phyloP scores from a whole-genome alignment of 2,329 filamentous ascomycete genomes.

The Hypocrella siamensis region DNA sequence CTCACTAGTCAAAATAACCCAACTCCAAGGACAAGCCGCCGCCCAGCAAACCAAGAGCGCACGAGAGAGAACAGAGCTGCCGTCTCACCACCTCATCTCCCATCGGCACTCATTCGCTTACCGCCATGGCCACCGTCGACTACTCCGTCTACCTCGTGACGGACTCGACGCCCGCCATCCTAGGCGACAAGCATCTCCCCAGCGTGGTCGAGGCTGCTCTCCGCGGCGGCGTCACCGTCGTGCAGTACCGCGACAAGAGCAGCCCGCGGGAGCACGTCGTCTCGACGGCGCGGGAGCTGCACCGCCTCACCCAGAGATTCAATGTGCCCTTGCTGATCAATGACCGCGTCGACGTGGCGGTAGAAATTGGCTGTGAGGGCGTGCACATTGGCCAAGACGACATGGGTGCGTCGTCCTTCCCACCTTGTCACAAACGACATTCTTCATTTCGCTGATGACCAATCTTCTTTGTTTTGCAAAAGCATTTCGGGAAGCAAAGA shows the following conservation, averaged over 20 bases:
- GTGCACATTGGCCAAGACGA: conserved; percentile 95
- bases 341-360: conserved; percentile 78
- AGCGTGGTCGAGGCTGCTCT: conserved; percentile 62
- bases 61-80: too few relatives aligned
- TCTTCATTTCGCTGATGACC: too few relatives aligned
- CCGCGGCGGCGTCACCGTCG: conserved; percentile 65
- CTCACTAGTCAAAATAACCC: too few relatives aligned
- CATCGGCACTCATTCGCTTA: background rate
- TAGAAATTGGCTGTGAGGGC: conserved; percentile 75
- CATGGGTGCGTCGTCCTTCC: conserved; percentile 57
- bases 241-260: conserved; percentile 84
- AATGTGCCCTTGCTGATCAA: conserved; percentile 79
- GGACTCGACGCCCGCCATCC: conserved; percentile 75
- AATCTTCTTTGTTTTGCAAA: too few relatives aligned
- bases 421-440: too few relatives aligned
- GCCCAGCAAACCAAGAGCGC: too few relatives aligned
- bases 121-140: conserved; percentile 29
- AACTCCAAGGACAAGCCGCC: too few relatives aligned
- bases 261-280: conserved; percentile 60
- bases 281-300: conserved; percentile 53
- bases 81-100: too few relatives aligned
- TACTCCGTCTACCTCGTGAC: conserved; percentile 85
- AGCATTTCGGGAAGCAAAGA: conserved; percentile 35
- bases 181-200: conserved; percentile 55
- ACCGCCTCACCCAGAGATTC: conserved; percentile 50